Base-by-base conservation (phyloP, 805 yeast genomes). In the Candida palmyrensis region DNA sequence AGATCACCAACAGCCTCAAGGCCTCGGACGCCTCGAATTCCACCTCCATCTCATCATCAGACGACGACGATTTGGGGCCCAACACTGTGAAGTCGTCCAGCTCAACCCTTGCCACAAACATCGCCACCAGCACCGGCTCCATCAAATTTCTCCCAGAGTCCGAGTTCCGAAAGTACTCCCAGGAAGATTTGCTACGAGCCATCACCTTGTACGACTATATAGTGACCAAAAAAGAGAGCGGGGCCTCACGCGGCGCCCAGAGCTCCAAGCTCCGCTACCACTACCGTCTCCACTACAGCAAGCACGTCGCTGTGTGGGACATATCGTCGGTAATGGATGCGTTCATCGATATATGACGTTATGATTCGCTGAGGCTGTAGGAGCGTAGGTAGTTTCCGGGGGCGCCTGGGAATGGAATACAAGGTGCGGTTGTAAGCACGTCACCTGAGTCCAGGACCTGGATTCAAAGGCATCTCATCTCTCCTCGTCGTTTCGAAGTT, bases 61-160 rank as follows among this genome's bases (percentile, higher is more conserved):
- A 27, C 29, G 29, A 27, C 29, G 29, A 27, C 13, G 29, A 27
- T n/a, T 18, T 11, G 6, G 10, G 20, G 8, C 29, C 29, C 10
- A n/a, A 18, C 17, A 27, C n/a, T n/a, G n/a, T n/a, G n/a, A n/a
- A n/a, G n/a, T n/a, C 13, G 18, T 6, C 19, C 7, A 6, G 8
- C 11, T 7, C 29, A 8, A n/a, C 19, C 6, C 29, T 8, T 11
- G 19, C 10, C 6, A 20, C 13, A 7, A 25, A 25, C 9, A 25
- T 25, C 27, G 11, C 9, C 9, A n/a, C 9, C 11, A 14, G 11
- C 27, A 14, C 27, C 9, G 27, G 27, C 7, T 25, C 27, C 27
- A 11, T n/a, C 6, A 14, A 13, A 8, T 6, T 13, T 16, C 9
- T 25, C 11, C 12, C 12, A n/a, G 27, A 25, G 27, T 16, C 14